Conservation (phyloP, 495 filamentous ascomycete species). For the Penicillium cinerascens region DNA sequence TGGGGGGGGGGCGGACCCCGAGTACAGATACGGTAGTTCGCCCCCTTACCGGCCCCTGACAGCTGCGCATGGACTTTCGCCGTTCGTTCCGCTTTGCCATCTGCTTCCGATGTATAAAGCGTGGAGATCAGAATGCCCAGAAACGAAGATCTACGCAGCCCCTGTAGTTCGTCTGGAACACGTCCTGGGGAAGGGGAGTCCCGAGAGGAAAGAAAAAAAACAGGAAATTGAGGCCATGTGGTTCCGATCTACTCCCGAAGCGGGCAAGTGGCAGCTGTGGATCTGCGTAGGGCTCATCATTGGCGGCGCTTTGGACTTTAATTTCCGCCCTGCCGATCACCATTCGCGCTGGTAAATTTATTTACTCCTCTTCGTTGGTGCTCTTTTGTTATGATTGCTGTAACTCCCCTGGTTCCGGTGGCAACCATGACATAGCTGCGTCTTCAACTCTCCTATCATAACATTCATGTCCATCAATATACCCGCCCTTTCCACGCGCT, state of each 20-base stretch:
- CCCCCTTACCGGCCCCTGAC: constrained; percentile 7
- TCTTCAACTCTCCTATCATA: not conserved
- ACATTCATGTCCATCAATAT: no score
- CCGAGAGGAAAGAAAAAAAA: not conserved
- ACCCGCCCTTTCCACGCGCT: no score
- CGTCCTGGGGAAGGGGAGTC: not conserved
- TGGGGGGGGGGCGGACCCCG: not conserved
- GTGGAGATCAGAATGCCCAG: no score
- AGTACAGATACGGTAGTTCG: not conserved
- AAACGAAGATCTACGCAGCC: not conserved
- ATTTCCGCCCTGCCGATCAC: constrained; percentile 30
- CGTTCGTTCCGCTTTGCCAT: no score
- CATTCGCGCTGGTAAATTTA: not conserved
- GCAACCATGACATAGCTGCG: constrained; percentile 1
- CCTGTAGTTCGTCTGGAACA: no score
- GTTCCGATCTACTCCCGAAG: constrained; percentile 5
- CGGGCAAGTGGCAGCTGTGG: constrained; percentile 14
- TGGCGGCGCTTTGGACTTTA: constrained; percentile 2
- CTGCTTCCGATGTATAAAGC: no score
- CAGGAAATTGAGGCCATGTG: constrained; percentile 21
- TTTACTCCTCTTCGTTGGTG: not conserved
- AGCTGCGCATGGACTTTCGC: not conserved
- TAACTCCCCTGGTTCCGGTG: not conserved
- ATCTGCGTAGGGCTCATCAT: not conserved
- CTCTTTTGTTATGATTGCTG: not conserved